Base-by-base conservation (phyloP, 768 basidiomycete species). In the Chalciporus sphaerocephalus region DNA sequence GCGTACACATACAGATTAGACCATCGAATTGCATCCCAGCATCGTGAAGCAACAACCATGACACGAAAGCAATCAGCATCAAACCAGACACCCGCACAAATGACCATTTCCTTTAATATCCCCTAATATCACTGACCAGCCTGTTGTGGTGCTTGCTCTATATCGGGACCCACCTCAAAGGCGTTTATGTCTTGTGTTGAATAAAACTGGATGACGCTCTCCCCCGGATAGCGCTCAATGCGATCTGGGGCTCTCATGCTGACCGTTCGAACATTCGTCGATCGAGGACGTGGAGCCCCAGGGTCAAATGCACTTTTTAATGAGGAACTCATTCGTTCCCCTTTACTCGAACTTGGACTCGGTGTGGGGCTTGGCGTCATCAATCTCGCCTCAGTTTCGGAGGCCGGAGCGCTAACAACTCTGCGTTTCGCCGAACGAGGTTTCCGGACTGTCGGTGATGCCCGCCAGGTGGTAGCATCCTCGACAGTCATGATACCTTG, bases 401-500 rank as follows among this genome's bases (percentile, higher is more conserved):
- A 33, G 22, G 61, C 53, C 8, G 75, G 73, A 37, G 72, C 65
- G 46, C 74, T 75, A 18, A 67, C 66, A 9, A 74, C 64, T 22
- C 73, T 69, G 23, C 72, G 70, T 27, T 64, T 60, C 21, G 55
- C 45, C 18, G 56, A 44, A 35, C 58, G 61, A n/a, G 35, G 15
- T 27, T 42, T 57, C 36, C 6, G 41, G 18, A 46, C 35, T 16
- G 35, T 21, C 11, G 7, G 21, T 11, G 51, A 50, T 25, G 55
- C 48, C 11, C 38, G 51, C 16, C 56, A 38, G 1, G 61, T 25
- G 18, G 53, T 51, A 6, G 54, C 53, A 37, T 71, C 66, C 1
- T 49, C 48, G 21, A 57, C 58, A 0, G 69, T 51, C 50, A 74
- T 67, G 35, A 81, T 81, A 2, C 78, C 76, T 59, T 80, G 79